A percentile compares a stretch with the other conserved stretches of the same genome.
Evolutionary conservation across 257 asterid species (phyloP).

Genomic region (Primulina huaijiensis): DNA sequence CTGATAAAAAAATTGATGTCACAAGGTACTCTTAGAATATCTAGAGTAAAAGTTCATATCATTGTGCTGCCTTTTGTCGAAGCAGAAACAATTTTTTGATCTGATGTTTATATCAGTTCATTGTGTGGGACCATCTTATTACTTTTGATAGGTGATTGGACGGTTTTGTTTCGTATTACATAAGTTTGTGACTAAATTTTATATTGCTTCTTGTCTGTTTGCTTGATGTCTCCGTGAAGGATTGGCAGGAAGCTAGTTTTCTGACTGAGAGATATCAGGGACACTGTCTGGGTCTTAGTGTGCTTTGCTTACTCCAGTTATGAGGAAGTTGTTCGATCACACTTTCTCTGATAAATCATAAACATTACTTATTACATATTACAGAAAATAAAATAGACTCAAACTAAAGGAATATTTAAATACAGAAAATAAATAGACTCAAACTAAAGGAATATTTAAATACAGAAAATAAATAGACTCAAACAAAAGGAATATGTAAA

Average conservation of each 20-base stretch:
- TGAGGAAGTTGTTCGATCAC: slow-evolving; percentile 13
- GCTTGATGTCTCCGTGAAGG: neutral
- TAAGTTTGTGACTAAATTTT: neutral
- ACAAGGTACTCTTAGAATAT: slow-evolving; percentile 50
- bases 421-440: neutral
- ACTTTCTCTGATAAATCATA: slow-evolving; percentile 13
- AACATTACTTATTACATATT: neutral
- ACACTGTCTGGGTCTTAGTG: neutral
- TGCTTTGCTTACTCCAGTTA: slow-evolving; percentile 10
- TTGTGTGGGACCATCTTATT: too few relatives aligned
- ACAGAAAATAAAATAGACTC: neutral
- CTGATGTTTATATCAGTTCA: neutral
- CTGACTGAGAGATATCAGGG: slow-evolving; percentile 6
- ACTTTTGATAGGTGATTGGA: too few relatives aligned
- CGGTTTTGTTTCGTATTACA: neutral
- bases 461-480: neutral
- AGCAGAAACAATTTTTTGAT: neutral
- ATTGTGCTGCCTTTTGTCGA: neutral
- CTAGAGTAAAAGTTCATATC: neutral
- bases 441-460: neutral
- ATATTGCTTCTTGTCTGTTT: neutral
- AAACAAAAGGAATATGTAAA: neutral
- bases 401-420: neutral
- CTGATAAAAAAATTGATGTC: slow-evolving; percentile 74
- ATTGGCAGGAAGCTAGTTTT: neutral